Evolutionary conservation across 306 rosid genomes (phyloP).

Genomic region (Mimosa bimucronata): DNA sequence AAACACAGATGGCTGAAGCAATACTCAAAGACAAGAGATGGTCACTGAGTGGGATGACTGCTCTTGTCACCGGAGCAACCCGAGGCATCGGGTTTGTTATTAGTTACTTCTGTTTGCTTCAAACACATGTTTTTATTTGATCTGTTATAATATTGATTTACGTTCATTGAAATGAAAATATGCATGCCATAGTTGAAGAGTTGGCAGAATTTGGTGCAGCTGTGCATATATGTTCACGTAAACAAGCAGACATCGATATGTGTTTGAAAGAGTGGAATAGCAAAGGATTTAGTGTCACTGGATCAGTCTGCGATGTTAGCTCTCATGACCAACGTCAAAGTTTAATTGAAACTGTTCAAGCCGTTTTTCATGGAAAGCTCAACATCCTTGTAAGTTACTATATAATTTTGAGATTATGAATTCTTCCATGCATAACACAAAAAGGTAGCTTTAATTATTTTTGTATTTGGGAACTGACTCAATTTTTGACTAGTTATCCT

Average conservation of each 20-base stretch:
- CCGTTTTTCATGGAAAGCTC: conserved; percentile 39
- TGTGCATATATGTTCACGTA: conserved; percentile 41
- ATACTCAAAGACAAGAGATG: conserved; percentile 30
- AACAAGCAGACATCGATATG: conserved; percentile 20
- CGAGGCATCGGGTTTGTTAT: conserved; percentile 42
- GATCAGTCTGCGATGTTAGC: conserved; percentile 31
- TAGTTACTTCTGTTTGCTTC: neutral
- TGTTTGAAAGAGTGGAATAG: conserved; percentile 37
- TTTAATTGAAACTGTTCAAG: conserved; percentile 16
- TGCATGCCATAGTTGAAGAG: conserved; percentile 42
- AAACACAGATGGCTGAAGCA: too few relatives aligned
- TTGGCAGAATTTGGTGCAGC: conserved; percentile 42
- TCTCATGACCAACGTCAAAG: conserved; percentile 19
- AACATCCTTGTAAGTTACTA: conserved; percentile 34
- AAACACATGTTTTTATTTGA: neutral
- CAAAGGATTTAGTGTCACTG: conserved; percentile 31
- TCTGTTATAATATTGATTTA: neutral
- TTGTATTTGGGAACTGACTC: too few relatives aligned
- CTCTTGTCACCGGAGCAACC: conserved; percentile 48
- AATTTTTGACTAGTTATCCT: too few relatives aligned
- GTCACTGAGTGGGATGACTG: conserved; percentile 50
- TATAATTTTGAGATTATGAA: neutral
- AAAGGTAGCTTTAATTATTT: too few relatives aligned
- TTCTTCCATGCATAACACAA: neutral
- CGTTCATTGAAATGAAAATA: neutral